Evolutionary conservation across 2,329 filamentous ascomycete genomes (phyloP).

Genomic region (Lachnellula arida): DNA sequence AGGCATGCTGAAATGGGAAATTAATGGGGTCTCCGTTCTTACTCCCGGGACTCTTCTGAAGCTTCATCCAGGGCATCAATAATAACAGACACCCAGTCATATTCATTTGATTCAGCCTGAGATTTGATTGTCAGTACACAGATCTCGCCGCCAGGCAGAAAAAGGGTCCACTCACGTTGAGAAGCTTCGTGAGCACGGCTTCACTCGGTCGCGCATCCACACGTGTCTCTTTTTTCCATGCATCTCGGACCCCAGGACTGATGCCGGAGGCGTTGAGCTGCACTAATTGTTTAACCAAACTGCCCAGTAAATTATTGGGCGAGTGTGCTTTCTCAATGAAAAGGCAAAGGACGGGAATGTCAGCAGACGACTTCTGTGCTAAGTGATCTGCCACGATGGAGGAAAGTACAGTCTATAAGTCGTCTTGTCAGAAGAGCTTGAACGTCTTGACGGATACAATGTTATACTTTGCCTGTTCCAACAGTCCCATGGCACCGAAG

Average conservation of each 20-base stretch:
- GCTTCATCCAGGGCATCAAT: slow-evolving; percentile 18
- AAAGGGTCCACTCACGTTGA: neutral
- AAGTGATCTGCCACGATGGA: slow-evolving; percentile 12
- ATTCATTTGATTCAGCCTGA: slow-evolving; percentile 13
- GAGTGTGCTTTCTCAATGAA: slow-evolving; percentile 16
- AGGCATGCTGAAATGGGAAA: no score
- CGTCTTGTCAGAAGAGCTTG: neutral
- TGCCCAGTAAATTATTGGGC: slow-evolving; percentile 23
- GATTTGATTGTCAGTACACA: neutral
- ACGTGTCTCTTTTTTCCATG: slow-evolving; percentile 9
- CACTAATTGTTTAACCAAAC: slow-evolving; percentile 33
- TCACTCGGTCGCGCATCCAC: neutral
- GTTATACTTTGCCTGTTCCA: slow-evolving; percentile 16
- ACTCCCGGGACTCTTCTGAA: slow-evolving; percentile 2
- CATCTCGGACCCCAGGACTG: slow-evolving; percentile 1
- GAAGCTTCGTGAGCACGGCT: neutral
- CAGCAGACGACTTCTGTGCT: neutral
- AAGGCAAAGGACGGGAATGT: slow-evolving; percentile 11
- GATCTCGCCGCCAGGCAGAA: no score
- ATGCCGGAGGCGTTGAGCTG: slow-evolving; percentile 7
- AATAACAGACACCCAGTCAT: slow-evolving; percentile 15
- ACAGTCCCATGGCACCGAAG: slow-evolving; percentile 13
- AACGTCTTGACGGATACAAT: neutral
- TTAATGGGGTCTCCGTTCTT: no score
- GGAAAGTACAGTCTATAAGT: slow-evolving; percentile 12